Base-by-base conservation (phyloP, 2,329 filamentous ascomycete species). In the Arachnopeziza araneosa region DNA sequence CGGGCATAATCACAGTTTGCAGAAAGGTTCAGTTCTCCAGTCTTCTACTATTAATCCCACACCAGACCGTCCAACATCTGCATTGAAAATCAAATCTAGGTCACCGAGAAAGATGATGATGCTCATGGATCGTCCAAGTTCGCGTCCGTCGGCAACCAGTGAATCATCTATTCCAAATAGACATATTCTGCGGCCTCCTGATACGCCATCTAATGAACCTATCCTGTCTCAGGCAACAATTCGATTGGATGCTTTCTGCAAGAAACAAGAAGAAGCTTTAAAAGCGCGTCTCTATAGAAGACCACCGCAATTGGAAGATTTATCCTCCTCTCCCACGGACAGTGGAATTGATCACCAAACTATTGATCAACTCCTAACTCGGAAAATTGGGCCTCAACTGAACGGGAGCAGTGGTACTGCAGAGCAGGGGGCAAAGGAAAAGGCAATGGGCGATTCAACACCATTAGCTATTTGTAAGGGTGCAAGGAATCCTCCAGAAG, bases 21-120 rank as follows among this genome's bases (percentile, higher is more conserved):
- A 53, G 19, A 54, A 32, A 19, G 7, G 52, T 24, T 54, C 30
- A 12, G 19, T 36, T 21, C 56, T 55, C 14, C 56, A 50, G 8
- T 60, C 60, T 19, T 56, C 60, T 23, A 49, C 23, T n/a, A 32
- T 12, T 19, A 51, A 57, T 12, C 54, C 52, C 4, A 59, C 54
- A 30, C 55, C 60, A 9, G 53, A 60, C 1, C 60, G 56, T 23
- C 54, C 66, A 7, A 60, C 55, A n/a, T 67, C 69, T 26, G 55
- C 66, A 50, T 54, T 72, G 51, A 66, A 68, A 30, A 70, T 72
- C 44, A 72, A 66, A 55, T 59, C 70, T 24, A 66, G 67, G 57
- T 61, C 66, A 23, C 66, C 61, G 24, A 62, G 58, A 51, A 67
- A 66, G 50, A 71, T 72, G 68, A 68, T 72, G 65, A 71, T 72